Evolutionary conservation across 257 asterid genomes (phyloP).

Genomic region (Sherardia arvensis): DNA sequence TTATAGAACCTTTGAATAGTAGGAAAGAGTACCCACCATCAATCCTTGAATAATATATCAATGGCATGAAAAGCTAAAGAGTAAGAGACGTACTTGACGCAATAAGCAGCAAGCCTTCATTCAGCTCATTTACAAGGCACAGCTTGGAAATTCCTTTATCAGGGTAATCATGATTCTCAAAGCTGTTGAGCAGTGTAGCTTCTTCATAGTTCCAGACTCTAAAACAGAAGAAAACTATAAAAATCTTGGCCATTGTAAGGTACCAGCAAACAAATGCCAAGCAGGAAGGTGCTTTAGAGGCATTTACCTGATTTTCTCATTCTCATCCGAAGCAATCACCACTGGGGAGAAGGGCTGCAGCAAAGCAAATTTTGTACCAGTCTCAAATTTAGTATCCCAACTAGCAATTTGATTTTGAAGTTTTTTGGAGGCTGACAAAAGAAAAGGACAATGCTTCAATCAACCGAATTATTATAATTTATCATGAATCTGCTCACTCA

Average conservation of each 20-base stretch:
- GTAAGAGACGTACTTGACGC: conserved; percentile 73
- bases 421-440: conserved; percentile 64
- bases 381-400: conserved; percentile 94
- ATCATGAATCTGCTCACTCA: neutral
- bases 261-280: neutral
- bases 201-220: conserved; percentile 61
- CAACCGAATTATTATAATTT: neutral
- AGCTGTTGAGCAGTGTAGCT: conserved; percentile 76
- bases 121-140: conserved; percentile 85
- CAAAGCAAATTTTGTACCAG: conserved; percentile 68
- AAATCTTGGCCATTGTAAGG: neutral
- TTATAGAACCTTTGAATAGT: too few relatives aligned
- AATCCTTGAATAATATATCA: conserved; percentile 8
- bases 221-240: conserved; percentile 3
- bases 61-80: conserved; percentile 5
- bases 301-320: conserved; percentile 73
- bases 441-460: conserved; percentile 4
- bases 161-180: conserved; percentile 79
- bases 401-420: conserved; percentile 86
- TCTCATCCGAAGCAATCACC: conserved; percentile 88
- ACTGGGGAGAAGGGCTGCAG: conserved; percentile 84
- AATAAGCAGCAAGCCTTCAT: conserved; percentile 89
- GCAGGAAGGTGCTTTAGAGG: conserved; percentile 1
- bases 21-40: conserved; percentile 25
- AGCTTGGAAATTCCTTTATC: conserved; percentile 90